Base-by-base conservation (phyloP, 345 rosid genomes). In the Pseudoturritis turrita region DNA sequence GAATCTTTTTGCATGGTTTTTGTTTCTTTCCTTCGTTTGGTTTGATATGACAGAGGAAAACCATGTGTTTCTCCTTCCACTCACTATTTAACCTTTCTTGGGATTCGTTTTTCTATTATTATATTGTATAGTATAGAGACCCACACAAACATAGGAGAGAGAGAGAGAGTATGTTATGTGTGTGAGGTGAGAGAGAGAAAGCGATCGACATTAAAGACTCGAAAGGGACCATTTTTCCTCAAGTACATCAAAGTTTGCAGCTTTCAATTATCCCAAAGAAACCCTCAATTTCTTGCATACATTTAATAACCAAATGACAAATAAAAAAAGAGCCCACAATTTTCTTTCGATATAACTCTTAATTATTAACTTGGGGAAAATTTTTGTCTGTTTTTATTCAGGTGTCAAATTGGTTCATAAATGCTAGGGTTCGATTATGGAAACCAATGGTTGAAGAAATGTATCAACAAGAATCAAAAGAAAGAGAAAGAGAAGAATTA, bases 401-500 rank as follows among this genome's bases (percentile, higher is more conserved):
- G 99, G 99, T 95, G 5, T 89, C 99, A 60, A 95, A 91, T 77
- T 91, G 98, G 98, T 94, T 94, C 86, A 94, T 94, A 17, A 94
- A 94, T 75, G 98, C 98, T 31, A 94, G 99, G 87, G 97, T 95
- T 44, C 84, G 99, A 56, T 76, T 95, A 83, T 95, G 99, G 99
- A 95, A 95, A 78, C 99, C 99, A 51, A 91, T 95, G 99, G 96
- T 95, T 26, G 99, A 95, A 76, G 99, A 95, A 52, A 95, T 95
- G 97, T 95, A 95, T 80, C 96, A 91, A 62, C 91, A 89, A 80
- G 97, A 95, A 61, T 25, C 83, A 44, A 95, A 85, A 74, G 92
- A 86, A 15, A 88, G 70, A 35, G 96, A 80, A 49, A 15, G 31
- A 44, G 15, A 51, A 43, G 40, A 31, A 26, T 36, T 33, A 77